phyloP scores from a whole-genome alignment of 1,284 basidiomycete genomes.

The Cryptococcus sp. region DNA sequence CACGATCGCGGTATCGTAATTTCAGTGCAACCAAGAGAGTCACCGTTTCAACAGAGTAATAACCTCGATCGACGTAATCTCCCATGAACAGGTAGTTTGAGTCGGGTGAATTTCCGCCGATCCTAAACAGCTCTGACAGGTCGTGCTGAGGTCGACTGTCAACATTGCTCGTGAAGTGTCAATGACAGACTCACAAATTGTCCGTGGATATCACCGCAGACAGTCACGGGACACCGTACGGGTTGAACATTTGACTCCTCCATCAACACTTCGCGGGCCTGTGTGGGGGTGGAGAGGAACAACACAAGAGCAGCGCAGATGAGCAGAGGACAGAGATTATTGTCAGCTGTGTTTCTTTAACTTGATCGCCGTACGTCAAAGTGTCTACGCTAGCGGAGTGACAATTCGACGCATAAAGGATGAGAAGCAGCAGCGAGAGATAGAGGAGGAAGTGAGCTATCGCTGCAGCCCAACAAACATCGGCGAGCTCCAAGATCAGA shows the following conservation, averaged over 20 bases:
- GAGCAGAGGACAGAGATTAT: neutral
- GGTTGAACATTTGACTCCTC: slow-evolving; percentile 98
- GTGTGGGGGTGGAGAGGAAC: slow-evolving; percentile 12
- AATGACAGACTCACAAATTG: slow-evolving; percentile 82
- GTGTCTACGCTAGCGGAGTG: no score
- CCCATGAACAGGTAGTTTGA: slow-evolving; percentile 99
- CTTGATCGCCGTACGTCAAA: no score
- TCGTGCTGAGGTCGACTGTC: slow-evolving; percentile 70
- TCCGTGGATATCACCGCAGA: slow-evolving; percentile 97
- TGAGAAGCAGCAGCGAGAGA: no score
- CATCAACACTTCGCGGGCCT: slow-evolving; percentile 97
- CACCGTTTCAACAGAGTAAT: slow-evolving; percentile 99
- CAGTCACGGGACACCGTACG: slow-evolving; percentile 94
- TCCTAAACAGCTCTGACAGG: slow-evolving; percentile 97
- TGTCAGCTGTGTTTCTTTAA: neutral
- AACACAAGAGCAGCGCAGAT: no score
- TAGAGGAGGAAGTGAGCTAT: no score
- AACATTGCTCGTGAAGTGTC: neutral
- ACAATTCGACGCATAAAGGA: no score
- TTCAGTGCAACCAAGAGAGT: slow-evolving; percentile 98
- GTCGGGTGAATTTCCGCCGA: slow-evolving; percentile 98
- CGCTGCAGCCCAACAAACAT: no score
- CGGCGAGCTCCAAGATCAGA: no score
- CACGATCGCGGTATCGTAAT: slow-evolving; percentile 95
- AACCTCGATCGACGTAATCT: slow-evolving; percentile 98